Base-by-base conservation (phyloP, 1,139 yeast genomes). In the Groenewaldozyma auringiensis region DNA sequence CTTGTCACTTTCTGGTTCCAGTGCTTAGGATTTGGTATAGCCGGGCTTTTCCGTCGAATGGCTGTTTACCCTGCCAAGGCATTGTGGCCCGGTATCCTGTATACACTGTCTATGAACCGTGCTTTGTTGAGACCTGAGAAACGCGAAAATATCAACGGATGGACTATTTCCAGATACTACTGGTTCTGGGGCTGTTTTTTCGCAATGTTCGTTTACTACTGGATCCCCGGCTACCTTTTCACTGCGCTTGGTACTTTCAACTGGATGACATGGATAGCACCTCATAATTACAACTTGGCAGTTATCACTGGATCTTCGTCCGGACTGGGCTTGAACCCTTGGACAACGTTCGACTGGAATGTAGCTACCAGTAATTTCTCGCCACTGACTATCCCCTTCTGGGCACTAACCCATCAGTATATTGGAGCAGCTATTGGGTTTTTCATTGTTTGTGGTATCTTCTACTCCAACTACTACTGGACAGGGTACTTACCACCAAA, bases 221-320 rank as follows among this genome's bases (percentile, higher is more conserved):
- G 83, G 81, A 44, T 79, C 36, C 84, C 84, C 6, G 65, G 69
- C 47, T 75, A 71, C 50, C 54, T 77, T 4, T 75, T 77, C 58
- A 59, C 61, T 35, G 79, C 78, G 0, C 58, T 76, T 16, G 67
- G 76, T 1, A 67, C 75, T 1, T 62, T 79, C 64, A 75, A 75
- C 57, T 79, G 83, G 83, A 69, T 75, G 59, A 70, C 79, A 3
- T 79, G 84, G 84, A 76, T 78, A 45, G 62, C 68, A 4, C 83
- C 83, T 13, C 55, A 71, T 32, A 78, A 77, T 57, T 65, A 71
- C 52, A 69, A 74, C 51, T 60, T 79, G 36, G 81, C 79, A 1
- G 64, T 64, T 20, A 65, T 80, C 39, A 75, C 80, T 1, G 86
- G 86, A 1, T 60, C 71, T 2, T 42, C 55, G 14, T 81, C 66